Percentiles rank a stretch among this genome's conserved stretches.
Conservation (phyloP, 176 grass and related monocot species). For the Areca catechu region DNA sequence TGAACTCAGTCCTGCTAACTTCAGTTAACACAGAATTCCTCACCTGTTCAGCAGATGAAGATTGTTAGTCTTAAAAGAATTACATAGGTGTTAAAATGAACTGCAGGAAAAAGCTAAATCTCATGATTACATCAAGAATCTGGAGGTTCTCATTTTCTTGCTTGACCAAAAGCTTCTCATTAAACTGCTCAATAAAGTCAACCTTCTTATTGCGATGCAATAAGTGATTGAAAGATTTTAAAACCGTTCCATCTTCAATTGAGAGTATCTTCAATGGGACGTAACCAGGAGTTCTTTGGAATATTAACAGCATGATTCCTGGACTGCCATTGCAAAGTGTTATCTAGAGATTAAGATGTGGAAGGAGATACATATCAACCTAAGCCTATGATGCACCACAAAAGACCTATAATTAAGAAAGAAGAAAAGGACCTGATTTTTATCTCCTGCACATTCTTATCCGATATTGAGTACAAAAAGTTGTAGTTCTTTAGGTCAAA, state of each 20-base stretch:
- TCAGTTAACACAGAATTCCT: constrained; percentile 82
- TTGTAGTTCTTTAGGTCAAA: constrained; percentile 96
- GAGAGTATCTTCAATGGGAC: constrained; percentile 97
- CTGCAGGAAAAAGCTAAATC: constrained; percentile 3
- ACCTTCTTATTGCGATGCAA: constrained; percentile 92
- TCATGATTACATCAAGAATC: constrained; percentile 86
- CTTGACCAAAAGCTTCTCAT: constrained; percentile 69
- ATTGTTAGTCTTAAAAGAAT: constrained; percentile 1
- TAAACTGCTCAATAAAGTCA: constrained; percentile 97
- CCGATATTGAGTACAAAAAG: constrained; percentile 75
- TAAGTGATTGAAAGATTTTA: constrained; percentile 85
- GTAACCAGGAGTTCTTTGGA: constrained; percentile 56
- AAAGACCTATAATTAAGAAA: not conserved
- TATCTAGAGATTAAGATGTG: not conserved
- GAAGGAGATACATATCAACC: too few species aligned
- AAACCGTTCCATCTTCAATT: constrained; percentile 80
- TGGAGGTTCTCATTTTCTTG: constrained; percentile 96
- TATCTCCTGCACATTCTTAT: constrained; percentile 90
- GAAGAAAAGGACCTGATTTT: constrained; percentile 67
- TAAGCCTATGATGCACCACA: too few species aligned
- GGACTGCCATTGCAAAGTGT: constrained; percentile 42
- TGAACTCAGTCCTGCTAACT: constrained; percentile 73
- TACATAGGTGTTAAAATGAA: not conserved
- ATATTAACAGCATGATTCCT: constrained; percentile 99
- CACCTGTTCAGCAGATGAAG: constrained; percentile 31